Percentiles rank a stretch among this genome's conserved stretches.
These are phyloP conservation scores for Globisporangium splendens DNA, from an alignment of 352 stramenopile genomes.

Conservation along the genomic window DNA sequence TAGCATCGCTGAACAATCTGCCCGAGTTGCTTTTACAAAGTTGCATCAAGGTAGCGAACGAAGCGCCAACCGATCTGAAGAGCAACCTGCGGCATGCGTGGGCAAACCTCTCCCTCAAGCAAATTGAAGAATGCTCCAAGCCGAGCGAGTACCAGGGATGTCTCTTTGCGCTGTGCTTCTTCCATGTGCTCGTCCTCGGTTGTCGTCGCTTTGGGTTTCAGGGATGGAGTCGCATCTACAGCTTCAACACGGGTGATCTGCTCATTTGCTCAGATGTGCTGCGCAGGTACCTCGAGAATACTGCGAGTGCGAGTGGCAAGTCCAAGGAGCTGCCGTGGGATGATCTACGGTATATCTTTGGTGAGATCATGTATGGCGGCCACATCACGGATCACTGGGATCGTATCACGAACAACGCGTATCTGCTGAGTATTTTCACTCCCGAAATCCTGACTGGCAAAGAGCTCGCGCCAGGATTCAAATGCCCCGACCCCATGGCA, in stretches of 20 bases:
- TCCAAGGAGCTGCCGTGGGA: constrained; percentile 62
- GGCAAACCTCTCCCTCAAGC: constrained; percentile 74
- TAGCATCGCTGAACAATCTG: constrained; percentile 87
- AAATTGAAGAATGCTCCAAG: constrained; percentile 66
- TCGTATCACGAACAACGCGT: constrained; percentile 78
- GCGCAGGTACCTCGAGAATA: constrained; percentile 57
- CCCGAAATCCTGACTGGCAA: constrained; percentile 50
- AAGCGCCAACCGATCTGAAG: constrained; percentile 77
- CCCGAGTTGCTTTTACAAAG: constrained; percentile 79
- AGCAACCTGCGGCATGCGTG: constrained; percentile 81
- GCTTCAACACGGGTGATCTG: constrained; percentile 94
- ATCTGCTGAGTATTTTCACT: constrained; percentile 66
- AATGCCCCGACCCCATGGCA: constrained; percentile 59
- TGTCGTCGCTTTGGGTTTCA: constrained; percentile 88
- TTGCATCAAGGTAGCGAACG: constrained; percentile 86
- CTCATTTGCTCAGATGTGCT: constrained; percentile 88
- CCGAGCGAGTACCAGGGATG: constrained; percentile 90
- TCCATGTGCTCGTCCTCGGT: constrained; percentile 91
- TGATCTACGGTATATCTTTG: constrained; percentile 89
- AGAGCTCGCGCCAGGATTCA: constrained; percentile 68
- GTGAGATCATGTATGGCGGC: constrained; percentile 90
- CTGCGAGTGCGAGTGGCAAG: constrained; percentile 3
- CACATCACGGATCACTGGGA: constrained; percentile 87
- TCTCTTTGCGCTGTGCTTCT: constrained; percentile 93
- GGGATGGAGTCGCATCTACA: constrained; percentile 92